Conservation (phyloP, 768 basidiomycete species). For the Leucosporidium yakuticum region DNA sequence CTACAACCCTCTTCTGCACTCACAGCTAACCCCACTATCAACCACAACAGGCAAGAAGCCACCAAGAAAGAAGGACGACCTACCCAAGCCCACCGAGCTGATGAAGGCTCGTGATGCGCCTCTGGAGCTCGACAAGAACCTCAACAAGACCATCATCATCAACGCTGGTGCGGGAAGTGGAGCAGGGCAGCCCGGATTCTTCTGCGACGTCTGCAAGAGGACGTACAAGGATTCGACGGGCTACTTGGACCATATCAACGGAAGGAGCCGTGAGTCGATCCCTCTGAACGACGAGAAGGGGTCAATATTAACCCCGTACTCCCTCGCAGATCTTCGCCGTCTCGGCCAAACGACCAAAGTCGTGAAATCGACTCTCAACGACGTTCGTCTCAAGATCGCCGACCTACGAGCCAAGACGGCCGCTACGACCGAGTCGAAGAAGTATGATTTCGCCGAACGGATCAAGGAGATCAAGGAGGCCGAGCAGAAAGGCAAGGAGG, state of each 20-base stretch:
- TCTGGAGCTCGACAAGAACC: slow-evolving; percentile 88
- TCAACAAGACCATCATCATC: slow-evolving; percentile 91
- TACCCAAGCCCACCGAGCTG: slow-evolving; percentile 88
- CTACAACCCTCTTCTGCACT: background rate
- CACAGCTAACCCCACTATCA: background rate
- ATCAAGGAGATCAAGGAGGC: slow-evolving; percentile 59
- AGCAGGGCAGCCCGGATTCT: slow-evolving; percentile 86
- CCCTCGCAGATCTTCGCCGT: slow-evolving; percentile 70
- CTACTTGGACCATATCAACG: slow-evolving; percentile 93
- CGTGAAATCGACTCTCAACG: slow-evolving; percentile 79
- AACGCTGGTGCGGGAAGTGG: slow-evolving; percentile 61
- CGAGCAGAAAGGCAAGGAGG: slow-evolving; percentile 27
- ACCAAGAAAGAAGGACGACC: slow-evolving; percentile 51
- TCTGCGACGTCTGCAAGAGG: slow-evolving; percentile 82
- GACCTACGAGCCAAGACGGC: slow-evolving; percentile 78
- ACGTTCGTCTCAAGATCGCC: slow-evolving; percentile 88
- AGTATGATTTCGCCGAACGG: slow-evolving; percentile 90
- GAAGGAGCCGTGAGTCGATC: slow-evolving; percentile 69
- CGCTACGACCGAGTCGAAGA: slow-evolving; percentile 71
- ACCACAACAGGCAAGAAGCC: slow-evolving; percentile 61
- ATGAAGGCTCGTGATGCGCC: slow-evolving; percentile 81
- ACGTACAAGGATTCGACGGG: slow-evolving; percentile 90
- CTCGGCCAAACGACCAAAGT: slow-evolving; percentile 95
- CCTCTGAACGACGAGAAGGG: background rate
- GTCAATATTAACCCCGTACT: background rate